phyloP scores from a whole-genome alignment of 257 asterid genomes.

The Solanum chiquidenum region DNA sequence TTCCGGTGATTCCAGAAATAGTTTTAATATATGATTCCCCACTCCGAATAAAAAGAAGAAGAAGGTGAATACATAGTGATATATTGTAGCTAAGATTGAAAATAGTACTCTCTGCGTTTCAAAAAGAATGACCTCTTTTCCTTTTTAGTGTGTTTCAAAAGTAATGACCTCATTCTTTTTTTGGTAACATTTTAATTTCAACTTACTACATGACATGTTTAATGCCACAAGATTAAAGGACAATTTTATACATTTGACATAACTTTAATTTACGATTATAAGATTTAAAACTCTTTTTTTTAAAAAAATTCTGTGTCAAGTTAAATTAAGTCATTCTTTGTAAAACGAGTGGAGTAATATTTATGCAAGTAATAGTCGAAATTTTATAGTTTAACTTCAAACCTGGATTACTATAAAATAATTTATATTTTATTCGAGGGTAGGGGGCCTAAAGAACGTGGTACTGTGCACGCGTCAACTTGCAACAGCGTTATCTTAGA shows the following conservation, averaged over 20 bases:
- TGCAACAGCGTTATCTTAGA: neutral
- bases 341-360: neutral
- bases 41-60: neutral
- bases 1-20: neutral
- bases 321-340: too few species aligned
- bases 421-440: neutral
- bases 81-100: neutral
- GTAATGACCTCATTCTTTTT: too few species aligned
- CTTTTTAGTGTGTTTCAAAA: too few species aligned
- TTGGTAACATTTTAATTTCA: too few species aligned
- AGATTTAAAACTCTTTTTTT: too few species aligned
- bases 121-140: too few species aligned
- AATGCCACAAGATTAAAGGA: too few species aligned
- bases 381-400: neutral
- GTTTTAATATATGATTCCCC: too few species aligned
- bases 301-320: too few species aligned
- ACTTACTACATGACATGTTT: too few species aligned
- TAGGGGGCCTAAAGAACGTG: neutral
- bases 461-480: neutral
- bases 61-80: neutral
- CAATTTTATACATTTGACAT: too few species aligned
- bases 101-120: neutral
- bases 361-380: neutral
- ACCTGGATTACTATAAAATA: neutral
- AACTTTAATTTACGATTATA: too few species aligned